A percentile compares a stretch with the other conserved stretches of the same genome.
phyloP scores from a whole-genome alignment of 768 basidiomycete genomes.

The Amanita rubescens region DNA sequence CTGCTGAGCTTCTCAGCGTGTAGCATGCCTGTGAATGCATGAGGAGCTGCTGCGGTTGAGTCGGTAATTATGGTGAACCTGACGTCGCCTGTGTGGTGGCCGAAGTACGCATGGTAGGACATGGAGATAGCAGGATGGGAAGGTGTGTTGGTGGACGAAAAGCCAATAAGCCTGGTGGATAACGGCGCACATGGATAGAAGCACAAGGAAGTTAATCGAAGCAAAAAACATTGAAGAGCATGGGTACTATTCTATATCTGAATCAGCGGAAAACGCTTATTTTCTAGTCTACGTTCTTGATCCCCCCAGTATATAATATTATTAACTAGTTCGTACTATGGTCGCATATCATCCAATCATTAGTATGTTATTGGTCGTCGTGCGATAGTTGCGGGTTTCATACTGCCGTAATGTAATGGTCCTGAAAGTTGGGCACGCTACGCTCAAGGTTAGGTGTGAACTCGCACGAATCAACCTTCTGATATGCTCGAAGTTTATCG shows the following conservation, averaged over 20 bases:
- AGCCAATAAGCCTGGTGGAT: not conserved
- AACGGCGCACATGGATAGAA: no score
- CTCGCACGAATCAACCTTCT: no score
- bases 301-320: not conserved
- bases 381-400: no score
- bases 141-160: not conserved
- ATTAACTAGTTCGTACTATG: not conserved
- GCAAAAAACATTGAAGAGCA: not conserved
- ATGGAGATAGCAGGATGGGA: not conserved
- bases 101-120: not conserved
- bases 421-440: no score
- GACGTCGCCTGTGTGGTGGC: not conserved
- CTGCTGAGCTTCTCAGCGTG: slow-evolving; percentile 15
- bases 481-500: no score
- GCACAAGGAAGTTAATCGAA: not conserved
- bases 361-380: no score
- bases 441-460: no score
- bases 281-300: not conserved
- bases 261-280: not conserved
- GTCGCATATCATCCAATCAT: not conserved
- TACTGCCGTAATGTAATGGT: no score
- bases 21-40: slow-evolving; percentile 12
- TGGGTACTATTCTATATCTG: not conserved
- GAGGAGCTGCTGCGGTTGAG: not conserved
- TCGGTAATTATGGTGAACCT: not conserved